phyloP scores from a whole-genome alignment of 1,284 basidiomycete genomes.

The Heterobasidion parviporum region DNA sequence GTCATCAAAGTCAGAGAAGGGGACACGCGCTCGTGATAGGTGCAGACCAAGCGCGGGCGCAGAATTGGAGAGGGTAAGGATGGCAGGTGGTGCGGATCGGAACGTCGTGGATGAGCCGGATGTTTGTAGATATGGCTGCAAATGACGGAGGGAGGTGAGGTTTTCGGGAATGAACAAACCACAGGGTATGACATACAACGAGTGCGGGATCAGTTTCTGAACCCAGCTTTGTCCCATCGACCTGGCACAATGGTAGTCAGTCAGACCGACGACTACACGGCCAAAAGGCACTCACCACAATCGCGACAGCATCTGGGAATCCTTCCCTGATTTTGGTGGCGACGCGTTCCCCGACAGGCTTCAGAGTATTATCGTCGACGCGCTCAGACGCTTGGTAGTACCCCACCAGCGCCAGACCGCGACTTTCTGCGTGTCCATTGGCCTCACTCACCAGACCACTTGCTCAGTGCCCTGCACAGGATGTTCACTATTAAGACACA shows the following conservation, averaged over 20 bases:
- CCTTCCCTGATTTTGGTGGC: constrained; percentile 39
- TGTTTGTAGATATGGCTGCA: constrained; percentile 36
- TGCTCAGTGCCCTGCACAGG: background rate
- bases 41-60: constrained; percentile 36
- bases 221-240: constrained; percentile 49
- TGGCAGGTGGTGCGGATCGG: constrained; percentile 34
- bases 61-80: constrained; percentile 29
- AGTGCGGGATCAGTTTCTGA: constrained; percentile 37
- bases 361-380: constrained; percentile 46
- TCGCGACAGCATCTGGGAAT: constrained; percentile 51
- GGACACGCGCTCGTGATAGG: constrained; percentile 36
- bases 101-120: constrained; percentile 32
- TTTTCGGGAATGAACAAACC: background rate
- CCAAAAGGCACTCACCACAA: constrained; percentile 42
- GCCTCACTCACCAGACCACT: constrained; percentile 30
- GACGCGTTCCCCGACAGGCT: constrained; percentile 57
- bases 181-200: constrained; percentile 33
- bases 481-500: constrained; percentile 23
- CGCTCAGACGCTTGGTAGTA: constrained; percentile 68
- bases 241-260: constrained; percentile 24
- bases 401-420: constrained; percentile 46
- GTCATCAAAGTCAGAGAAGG: constrained; percentile 75
- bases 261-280: background rate
- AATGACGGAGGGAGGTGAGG: constrained; percentile 4
- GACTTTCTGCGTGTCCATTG: constrained; percentile 41